Conservation (phyloP, 1,284 basidiomycete genomes). For the Rhodotorula sp. region DNA sequence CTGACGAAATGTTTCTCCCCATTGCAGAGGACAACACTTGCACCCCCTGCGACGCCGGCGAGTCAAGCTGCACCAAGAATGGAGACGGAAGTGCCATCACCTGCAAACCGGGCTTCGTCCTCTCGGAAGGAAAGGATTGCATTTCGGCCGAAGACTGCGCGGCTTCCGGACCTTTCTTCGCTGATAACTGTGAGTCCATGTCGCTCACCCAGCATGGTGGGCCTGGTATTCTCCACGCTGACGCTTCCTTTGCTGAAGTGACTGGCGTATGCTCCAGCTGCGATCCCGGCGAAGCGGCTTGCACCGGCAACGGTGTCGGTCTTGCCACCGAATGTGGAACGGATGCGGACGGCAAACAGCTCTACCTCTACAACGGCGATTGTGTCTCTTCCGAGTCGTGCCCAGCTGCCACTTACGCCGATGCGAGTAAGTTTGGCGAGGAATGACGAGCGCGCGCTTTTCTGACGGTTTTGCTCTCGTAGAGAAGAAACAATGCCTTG, state of each 20-base stretch:
- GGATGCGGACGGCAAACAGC: background rate
- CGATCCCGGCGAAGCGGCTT: background rate
- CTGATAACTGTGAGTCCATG: background rate
- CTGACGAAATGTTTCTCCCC: background rate
- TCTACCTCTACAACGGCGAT: conserved; percentile 3
- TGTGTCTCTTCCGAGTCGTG: background rate
- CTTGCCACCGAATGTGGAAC: background rate
- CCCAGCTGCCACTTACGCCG: background rate
- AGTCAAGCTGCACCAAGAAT: background rate
- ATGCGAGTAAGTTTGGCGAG: background rate
- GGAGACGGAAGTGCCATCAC: background rate
- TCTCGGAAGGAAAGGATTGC: background rate
- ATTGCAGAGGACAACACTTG: background rate
- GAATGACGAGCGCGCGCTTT: no score
- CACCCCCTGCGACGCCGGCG: background rate
- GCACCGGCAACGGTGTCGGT: background rate
- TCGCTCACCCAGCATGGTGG: background rate
- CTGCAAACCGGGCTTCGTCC: background rate
- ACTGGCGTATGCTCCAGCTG: background rate
- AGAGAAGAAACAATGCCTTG: background rate
- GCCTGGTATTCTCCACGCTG: background rate
- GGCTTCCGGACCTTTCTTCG: background rate
- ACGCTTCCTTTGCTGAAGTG: background rate
- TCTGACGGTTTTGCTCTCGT: background rate
- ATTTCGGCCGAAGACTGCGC: background rate